phyloP scores from a whole-genome alignment of 2,329 filamentous ascomycete genomes.

The Fusarium sp. region DNA sequence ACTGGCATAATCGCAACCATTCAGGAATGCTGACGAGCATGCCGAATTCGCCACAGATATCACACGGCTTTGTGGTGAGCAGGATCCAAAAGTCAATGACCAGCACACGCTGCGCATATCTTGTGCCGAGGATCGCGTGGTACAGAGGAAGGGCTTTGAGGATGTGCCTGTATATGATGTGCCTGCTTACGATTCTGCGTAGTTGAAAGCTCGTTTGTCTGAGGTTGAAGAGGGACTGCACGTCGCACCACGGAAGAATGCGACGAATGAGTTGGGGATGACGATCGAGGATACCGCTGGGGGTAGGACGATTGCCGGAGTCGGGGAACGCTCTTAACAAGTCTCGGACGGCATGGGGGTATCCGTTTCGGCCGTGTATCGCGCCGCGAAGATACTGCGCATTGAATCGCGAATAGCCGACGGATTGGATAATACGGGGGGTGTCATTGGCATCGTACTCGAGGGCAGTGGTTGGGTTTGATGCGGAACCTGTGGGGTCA shows the following conservation, averaged over 20 bases:
- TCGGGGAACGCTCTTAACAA: not conserved
- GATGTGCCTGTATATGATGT: slow-evolving; percentile 39
- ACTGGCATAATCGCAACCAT: slow-evolving; percentile 43
- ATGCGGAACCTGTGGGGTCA: too few species aligned
- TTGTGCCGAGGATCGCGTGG: slow-evolving; percentile 43
- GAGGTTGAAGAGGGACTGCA: slow-evolving; percentile 44
- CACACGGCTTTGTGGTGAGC: slow-evolving; percentile 42
- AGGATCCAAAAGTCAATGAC: slow-evolving; percentile 32
- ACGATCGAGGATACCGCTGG: too few species aligned
- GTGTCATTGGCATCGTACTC: too few species aligned
- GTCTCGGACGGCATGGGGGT: not conserved
- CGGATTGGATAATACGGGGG: too few species aligned
- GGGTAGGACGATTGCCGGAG: fast-evolving
- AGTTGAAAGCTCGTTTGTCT: slow-evolving; percentile 40
- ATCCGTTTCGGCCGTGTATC: not conserved
- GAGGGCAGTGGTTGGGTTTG: too few species aligned
- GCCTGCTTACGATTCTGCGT: slow-evolving; percentile 35
- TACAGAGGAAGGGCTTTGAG: slow-evolving; percentile 40
- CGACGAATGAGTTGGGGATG: too few species aligned
- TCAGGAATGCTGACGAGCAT: slow-evolving; percentile 38
- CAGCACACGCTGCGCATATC: slow-evolving; percentile 34
- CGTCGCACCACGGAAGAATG: slow-evolving; percentile 35
- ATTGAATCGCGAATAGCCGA: not conserved
- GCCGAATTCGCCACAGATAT: slow-evolving; percentile 13
- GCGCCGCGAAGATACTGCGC: not conserved